Percentiles rank a stretch among this genome's conserved stretches.
Conservation (phyloP, 371 early-diverging fungal species). For the Fennellomyces sp. region DNA sequence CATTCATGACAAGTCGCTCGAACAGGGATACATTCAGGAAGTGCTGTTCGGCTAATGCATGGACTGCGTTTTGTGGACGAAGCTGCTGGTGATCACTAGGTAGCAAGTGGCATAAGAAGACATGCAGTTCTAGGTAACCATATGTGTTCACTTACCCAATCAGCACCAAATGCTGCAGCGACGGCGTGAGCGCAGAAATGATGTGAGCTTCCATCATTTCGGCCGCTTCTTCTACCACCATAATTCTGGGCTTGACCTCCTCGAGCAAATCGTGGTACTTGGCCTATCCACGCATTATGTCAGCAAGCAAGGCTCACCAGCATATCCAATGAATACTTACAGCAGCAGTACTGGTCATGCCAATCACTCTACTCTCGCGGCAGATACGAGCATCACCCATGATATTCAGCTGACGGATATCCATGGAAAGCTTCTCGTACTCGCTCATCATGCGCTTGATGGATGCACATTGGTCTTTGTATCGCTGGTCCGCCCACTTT, state of each 20-base stretch:
- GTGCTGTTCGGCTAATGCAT: slow-evolving; percentile 50
- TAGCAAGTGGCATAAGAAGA: not conserved
- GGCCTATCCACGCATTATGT: slow-evolving; percentile 31
- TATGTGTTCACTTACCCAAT: slow-evolving; percentile 66
- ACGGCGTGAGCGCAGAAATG: slow-evolving; percentile 56
- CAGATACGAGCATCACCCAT: slow-evolving; percentile 51
- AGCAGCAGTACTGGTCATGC: slow-evolving; percentile 75
- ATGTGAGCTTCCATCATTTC: slow-evolving; percentile 78
- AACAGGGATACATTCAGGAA: slow-evolving; percentile 68
- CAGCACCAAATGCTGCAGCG: slow-evolving; percentile 65
- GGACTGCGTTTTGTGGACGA: slow-evolving; percentile 58
- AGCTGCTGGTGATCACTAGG: slow-evolving; percentile 73
- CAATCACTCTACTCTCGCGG: slow-evolving; percentile 54
- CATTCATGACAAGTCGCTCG: slow-evolving; percentile 62
- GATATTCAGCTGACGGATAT: slow-evolving; percentile 41
- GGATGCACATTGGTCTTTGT: slow-evolving; percentile 23
- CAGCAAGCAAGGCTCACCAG: not conserved
- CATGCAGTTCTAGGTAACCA: too few relatives aligned
- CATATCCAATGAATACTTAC: slow-evolving; percentile 36
- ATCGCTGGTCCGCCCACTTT: slow-evolving; percentile 53
- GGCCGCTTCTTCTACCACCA: slow-evolving; percentile 76
- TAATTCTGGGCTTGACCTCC: slow-evolving; percentile 51
- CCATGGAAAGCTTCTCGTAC: slow-evolving; percentile 41
- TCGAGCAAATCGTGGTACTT: slow-evolving; percentile 64
- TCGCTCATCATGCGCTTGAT: slow-evolving; percentile 34